A percentile compares a stretch with the other conserved stretches of the same genome.
These are phyloP conservation scores for Geotrichum aggregatum DNA, from an alignment of 1,139 yeast genomes.

Conservation along the genomic window DNA sequence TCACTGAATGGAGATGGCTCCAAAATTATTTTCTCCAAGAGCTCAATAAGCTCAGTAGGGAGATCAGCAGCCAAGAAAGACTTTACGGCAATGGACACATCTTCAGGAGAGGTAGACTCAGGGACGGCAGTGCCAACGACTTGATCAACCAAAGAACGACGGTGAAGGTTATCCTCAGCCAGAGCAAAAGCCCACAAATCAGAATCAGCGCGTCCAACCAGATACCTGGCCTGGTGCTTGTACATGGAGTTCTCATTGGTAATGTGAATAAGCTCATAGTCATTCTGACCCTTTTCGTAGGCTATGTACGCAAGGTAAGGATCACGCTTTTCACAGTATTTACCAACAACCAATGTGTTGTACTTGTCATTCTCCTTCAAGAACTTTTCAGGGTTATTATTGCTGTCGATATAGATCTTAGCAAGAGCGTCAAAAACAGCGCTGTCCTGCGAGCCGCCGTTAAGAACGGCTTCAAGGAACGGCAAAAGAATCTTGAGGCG, in stretches of 20 bases:
- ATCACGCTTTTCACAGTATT: slow-evolving; percentile 97
- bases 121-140: slow-evolving; percentile 96
- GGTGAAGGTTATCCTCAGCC: slow-evolving; percentile 69
- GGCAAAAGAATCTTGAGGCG: slow-evolving; percentile 88
- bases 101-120: slow-evolving; percentile 91
- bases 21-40: slow-evolving; percentile 87
- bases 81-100: slow-evolving; percentile 90
- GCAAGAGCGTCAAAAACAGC: slow-evolving; percentile 94
- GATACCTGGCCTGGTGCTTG: slow-evolving; percentile 95
- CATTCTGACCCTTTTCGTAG: slow-evolving; percentile 91
- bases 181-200: slow-evolving; percentile 79
- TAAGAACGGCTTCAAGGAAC: slow-evolving; percentile 83
- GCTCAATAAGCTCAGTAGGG: slow-evolving; percentile 84
- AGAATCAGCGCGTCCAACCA: slow-evolving; percentile 78
- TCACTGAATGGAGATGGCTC: slow-evolving; percentile 97
- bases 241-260: slow-evolving; percentile 97
- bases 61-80: slow-evolving; percentile 95
- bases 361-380: slow-evolving; percentile 84
- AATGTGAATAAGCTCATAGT: slow-evolving; percentile 79
- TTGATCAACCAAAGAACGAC: slow-evolving; percentile 88
- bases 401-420: slow-evolving; percentile 94
- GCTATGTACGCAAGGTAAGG: slow-evolving; percentile 97
- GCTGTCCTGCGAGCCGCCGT: slow-evolving; percentile 83
- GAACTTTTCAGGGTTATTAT: slow-evolving; percentile 95
- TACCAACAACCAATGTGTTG: slow-evolving; percentile 92